phyloP scores from a whole-genome alignment of 805 yeast species.

The Kodamaea neixiangensis region DNA sequence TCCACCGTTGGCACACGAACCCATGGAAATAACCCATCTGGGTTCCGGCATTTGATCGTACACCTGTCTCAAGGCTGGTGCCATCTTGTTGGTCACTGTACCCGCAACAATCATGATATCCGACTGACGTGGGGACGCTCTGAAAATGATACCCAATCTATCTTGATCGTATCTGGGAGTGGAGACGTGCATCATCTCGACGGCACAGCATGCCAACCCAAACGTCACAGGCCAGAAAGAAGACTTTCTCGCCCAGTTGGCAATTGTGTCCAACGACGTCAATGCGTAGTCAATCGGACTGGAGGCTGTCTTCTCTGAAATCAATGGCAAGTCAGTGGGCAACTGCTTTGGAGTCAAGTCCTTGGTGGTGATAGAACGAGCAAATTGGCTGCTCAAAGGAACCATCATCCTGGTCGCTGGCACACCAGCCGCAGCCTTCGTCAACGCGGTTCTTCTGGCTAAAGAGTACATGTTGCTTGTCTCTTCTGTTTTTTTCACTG shows the following conservation, averaged over 20 bases:
- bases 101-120: slow-evolving; percentile 94
- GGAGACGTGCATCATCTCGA: slow-evolving; percentile 93
- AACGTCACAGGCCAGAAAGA: slow-evolving; percentile 93
- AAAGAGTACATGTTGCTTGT: slow-evolving; percentile 27
- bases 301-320: slow-evolving; percentile 58
- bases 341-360: slow-evolving; percentile 52
- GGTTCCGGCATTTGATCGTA: slow-evolving; percentile 96
- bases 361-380: slow-evolving; percentile 36
- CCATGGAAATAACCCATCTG: slow-evolving; percentile 93
- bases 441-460: slow-evolving; percentile 27
- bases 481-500: slow-evolving; percentile 16
- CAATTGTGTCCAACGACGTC: slow-evolving; percentile 78
- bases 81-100: slow-evolving; percentile 89
- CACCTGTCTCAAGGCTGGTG: slow-evolving; percentile 89
- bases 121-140: slow-evolving; percentile 91
- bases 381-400: slow-evolving; percentile 14
- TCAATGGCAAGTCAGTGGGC: slow-evolving; percentile 70
- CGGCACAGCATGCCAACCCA: slow-evolving; percentile 92
- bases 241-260: slow-evolving; percentile 90
- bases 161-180: slow-evolving; percentile 92
- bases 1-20: slow-evolving; percentile 92
- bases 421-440: slow-evolving; percentile 17
- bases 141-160: slow-evolving; percentile 87
- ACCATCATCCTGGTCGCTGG: slow-evolving; percentile 16
- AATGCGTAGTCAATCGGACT: slow-evolving; percentile 74